Base-by-base conservation (phyloP, 1,284 basidiomycete genomes). In the Pterulicium gracile region DNA sequence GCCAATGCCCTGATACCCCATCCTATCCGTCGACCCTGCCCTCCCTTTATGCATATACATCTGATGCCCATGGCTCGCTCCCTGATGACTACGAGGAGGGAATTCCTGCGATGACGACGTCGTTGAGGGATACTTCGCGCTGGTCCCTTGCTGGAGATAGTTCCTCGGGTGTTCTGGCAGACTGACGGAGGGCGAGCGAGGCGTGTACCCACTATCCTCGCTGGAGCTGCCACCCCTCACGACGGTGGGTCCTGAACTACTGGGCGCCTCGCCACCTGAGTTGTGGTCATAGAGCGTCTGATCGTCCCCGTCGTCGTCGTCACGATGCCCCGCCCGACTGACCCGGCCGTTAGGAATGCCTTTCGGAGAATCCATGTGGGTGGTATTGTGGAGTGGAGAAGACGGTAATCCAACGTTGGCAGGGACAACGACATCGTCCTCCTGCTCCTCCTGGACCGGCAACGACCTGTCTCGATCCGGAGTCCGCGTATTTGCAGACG, bases 381-480 rank as follows among this genome's bases (percentile, higher is more conserved):
- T 32, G 27, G 27, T 32, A 18, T 18, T 39, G 5, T 39, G 36
- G n/a, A n/a, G n/a, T n/a, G n/a, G n/a, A 39, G 36, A 39, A 10
- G 36, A 7, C 15, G 36, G 36, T n/a, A n/a, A n/a, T n/a, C n/a
- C n/a, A 13, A 56, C 49, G 3, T 61, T 52, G 2, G 61, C 58
- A 7, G 69, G 61, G n/a, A n/a, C n/a, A n/a, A n/a, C n/a, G n/a
- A n/a, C n/a, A 51, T 84, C 80, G 53, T 85, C 83, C 54, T 85
- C 83, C 20, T 72, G 68, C 52, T 87, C 83, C 57, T 87, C 83
- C 59, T 88, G 83, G 2, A 87, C 73, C 3, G 84, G 85, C 20
- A 88, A 66, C 23, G 82, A 83, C 42, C 79, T 71, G n/a, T n/a
- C n/a, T 7, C 36, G 36, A 58, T 84, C 83, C 1, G 82, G 77